phyloP scores from a whole-genome alignment of 805 yeast genomes.

The Barnettozyma wickerhamii region DNA sequence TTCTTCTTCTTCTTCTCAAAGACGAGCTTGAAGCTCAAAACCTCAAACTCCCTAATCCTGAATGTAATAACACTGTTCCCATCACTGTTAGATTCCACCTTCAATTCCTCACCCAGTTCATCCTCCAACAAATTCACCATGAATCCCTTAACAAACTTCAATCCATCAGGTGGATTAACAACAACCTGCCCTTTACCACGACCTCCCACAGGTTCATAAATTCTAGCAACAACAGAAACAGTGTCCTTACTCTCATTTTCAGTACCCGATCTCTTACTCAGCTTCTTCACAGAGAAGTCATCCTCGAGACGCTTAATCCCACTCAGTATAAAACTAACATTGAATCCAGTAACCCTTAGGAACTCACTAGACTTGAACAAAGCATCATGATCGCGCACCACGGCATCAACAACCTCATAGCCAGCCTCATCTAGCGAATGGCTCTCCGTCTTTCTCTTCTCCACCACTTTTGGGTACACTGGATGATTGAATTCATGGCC shows the following conservation, averaged over 20 bases:
- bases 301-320: conserved; percentile 86
- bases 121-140: conserved; percentile 39
- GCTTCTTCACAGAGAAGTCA: conserved; percentile 43
- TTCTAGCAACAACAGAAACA: conserved; percentile 58
- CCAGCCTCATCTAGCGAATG: background rate
- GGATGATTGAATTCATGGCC: conserved; percentile 77
- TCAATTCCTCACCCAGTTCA: conserved; percentile 29
- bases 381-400: background rate
- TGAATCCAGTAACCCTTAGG: conserved; percentile 39
- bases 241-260: conserved; percentile 44
- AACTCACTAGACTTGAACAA: background rate
- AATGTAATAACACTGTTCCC: conserved; percentile 45
- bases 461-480: background rate
- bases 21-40: conserved; percentile 43
- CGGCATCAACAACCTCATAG: background rate
- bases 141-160: conserved; percentile 23
- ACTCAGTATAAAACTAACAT: conserved; percentile 52
- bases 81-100: conserved; percentile 13
- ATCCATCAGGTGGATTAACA: conserved; percentile 33
- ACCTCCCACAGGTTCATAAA: conserved; percentile 90
- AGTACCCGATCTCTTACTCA: background rate
- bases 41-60: conserved; percentile 54
- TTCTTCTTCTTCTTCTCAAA: conserved; percentile 17
- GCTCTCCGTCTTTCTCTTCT: background rate
- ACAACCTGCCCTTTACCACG: conserved; percentile 47